These are phyloP conservation scores for Apiosordaria backusii DNA, from an alignment of 495 filamentous ascomycete genomes.

Conservation along the genomic window DNA sequence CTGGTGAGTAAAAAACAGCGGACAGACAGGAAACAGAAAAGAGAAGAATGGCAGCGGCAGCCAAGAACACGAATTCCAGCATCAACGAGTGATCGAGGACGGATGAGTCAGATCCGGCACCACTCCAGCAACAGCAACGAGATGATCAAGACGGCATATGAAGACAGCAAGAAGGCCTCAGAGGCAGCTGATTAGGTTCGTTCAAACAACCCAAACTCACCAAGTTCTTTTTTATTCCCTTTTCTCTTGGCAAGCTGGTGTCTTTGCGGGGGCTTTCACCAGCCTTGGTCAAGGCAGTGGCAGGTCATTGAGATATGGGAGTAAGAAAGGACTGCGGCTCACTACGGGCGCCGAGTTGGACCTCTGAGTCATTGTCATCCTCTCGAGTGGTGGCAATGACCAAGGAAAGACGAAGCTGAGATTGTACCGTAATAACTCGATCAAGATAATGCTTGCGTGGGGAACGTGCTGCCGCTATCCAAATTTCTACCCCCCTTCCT, in stretches of 20 bases:
- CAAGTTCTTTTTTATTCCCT: slow-evolving; percentile 18
- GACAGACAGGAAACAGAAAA: slow-evolving; percentile 17
- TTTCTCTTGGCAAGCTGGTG: neutral
- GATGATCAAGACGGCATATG: slow-evolving; percentile 4
- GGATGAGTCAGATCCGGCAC: slow-evolving; percentile 5
- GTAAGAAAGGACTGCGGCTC: slow-evolving; percentile 55
- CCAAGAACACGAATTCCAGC: slow-evolving; percentile 19
- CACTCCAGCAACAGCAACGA: neutral
- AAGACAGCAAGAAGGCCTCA: neutral
- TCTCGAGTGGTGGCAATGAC: slow-evolving; percentile 37
- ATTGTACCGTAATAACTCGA: slow-evolving; percentile 88
- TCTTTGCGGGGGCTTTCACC: neutral
- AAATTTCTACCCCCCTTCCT: slow-evolving; percentile 29
- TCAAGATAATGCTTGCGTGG: slow-evolving; percentile 95
- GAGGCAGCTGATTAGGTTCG: slow-evolving; percentile 25
- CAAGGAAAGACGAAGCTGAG: slow-evolving; percentile 67
- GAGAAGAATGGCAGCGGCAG: slow-evolving; percentile 8
- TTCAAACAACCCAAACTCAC: slow-evolving; percentile 26
- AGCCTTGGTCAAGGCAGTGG: neutral
- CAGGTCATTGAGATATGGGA: neutral
- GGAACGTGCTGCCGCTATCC: slow-evolving; percentile 81
- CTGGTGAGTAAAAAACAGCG: slow-evolving; percentile 64
- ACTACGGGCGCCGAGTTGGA: slow-evolving; percentile 77
- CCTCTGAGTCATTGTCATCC: slow-evolving; percentile 46
- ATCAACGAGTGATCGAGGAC: slow-evolving; percentile 39